Evolutionary conservation across 164 flowering plant genomes (phyloP).

Genomic region (Nymphaea colorata): DNA sequence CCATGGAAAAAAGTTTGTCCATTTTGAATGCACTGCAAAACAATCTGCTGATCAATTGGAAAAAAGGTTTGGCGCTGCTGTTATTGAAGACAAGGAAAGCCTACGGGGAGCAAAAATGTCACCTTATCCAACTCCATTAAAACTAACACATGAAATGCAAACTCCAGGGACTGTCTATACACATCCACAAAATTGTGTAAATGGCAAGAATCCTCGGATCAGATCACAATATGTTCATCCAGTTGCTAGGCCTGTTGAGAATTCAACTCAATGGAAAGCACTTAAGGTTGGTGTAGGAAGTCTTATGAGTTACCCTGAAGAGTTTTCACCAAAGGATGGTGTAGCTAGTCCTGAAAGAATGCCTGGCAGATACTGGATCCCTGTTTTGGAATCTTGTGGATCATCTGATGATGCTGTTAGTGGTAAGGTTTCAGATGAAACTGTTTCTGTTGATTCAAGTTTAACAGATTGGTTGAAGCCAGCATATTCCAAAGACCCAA

Average conservation of each 20-base stretch:
- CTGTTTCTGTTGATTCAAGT: slow-evolving; percentile 29
- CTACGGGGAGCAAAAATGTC: neutral
- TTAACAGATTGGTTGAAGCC: slow-evolving; percentile 58
- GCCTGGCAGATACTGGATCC: neutral
- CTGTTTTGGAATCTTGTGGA: neutral
- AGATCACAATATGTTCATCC: slow-evolving; percentile 71
- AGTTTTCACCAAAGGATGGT: neutral
- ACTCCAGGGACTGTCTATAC: slow-evolving; percentile 91
- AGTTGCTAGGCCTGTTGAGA: slow-evolving; percentile 39
- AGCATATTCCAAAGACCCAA: slow-evolving; percentile 12
- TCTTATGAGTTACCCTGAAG: neutral
- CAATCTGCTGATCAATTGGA: neutral
- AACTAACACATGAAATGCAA: slow-evolving; percentile 75
- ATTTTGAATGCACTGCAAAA: neutral
- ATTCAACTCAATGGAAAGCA: slow-evolving; percentile 26
- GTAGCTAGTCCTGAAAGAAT: neutral
- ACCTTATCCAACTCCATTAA: slow-evolving; percentile 66
- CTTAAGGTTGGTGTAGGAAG: slow-evolving; percentile 21
- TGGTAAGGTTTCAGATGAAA: neutral
- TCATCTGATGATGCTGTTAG: neutral
- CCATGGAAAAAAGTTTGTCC: neutral
- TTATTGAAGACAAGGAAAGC: neutral
- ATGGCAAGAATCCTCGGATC: slow-evolving; percentile 35
- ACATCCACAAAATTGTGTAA: slow-evolving; percentile 20
- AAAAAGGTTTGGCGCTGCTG: neutral